Evolutionary conservation across 1,139 yeast genomes (phyloP).

Genomic region (Kodamaea alishanica): DNA sequence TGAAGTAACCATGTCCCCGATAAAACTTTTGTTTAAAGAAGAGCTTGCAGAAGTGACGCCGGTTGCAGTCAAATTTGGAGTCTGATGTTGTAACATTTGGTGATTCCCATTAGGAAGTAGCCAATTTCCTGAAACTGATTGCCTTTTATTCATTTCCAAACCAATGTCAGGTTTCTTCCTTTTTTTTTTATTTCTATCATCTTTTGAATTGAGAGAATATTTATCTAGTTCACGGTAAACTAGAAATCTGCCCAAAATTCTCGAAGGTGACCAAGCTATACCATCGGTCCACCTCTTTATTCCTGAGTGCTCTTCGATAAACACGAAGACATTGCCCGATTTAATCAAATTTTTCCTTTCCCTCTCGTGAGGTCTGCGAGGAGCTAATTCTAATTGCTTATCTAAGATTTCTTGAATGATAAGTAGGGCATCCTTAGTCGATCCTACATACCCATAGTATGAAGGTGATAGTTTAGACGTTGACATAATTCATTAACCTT

Average conservation of each 20-base stretch:
- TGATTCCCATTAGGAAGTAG: constrained; percentile 16
- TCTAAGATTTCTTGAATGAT: constrained; percentile 76
- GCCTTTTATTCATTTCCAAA: no score
- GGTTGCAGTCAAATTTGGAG: neutral
- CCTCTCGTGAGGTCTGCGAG: constrained; percentile 77
- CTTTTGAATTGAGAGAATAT: constrained; percentile 36
- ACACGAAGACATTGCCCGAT: constrained; percentile 81
- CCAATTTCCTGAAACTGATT: neutral
- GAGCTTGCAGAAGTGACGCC: neutral
- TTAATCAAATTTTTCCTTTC: constrained; percentile 65
- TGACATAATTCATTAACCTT: constrained; percentile 17
- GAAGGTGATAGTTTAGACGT: constrained; percentile 49
- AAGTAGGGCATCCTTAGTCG: constrained; percentile 78
- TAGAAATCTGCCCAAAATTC: constrained; percentile 78
- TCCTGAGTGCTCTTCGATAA: constrained; percentile 77
- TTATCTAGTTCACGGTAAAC: constrained; percentile 78
- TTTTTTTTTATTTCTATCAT: constrained; percentile 32
- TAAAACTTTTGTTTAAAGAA: constrained; percentile 7
- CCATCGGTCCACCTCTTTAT: constrained; percentile 96
- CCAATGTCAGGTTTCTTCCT: constrained; percentile 13
- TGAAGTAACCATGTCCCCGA: constrained; percentile 40
- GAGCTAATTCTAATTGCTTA: constrained; percentile 59
- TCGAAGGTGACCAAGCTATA: constrained; percentile 84
- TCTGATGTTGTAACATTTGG: constrained; percentile 11
- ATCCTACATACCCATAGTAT: constrained; percentile 71